Conservation (phyloP, 352 stramenopile species). For the Phytophthora sp. region DNA sequence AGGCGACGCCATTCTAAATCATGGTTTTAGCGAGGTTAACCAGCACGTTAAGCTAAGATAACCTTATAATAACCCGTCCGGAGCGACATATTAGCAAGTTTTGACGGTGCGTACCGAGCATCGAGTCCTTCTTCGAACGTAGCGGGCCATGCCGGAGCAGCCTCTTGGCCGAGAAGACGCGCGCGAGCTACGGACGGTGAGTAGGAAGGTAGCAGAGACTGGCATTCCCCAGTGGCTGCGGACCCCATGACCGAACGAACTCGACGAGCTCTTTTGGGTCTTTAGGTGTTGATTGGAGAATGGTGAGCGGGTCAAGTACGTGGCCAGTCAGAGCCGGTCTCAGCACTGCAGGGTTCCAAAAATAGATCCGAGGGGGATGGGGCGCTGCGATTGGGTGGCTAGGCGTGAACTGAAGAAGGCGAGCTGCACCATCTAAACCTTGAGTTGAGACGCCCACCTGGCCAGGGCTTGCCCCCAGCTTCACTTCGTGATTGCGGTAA, state of each 20-base stretch:
- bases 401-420: neutral
- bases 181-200: slow-evolving; percentile 55
- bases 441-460: slow-evolving; percentile 9
- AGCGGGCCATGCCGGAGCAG: slow-evolving; percentile 59
- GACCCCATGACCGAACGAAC: slow-evolving; percentile 27
- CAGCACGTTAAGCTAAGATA: neutral
- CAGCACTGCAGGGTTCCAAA: slow-evolving; percentile 13
- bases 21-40: neutral
- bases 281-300: slow-evolving; percentile 3
- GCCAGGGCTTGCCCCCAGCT: no score
- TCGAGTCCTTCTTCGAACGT: slow-evolving; percentile 81
- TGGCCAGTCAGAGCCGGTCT: slow-evolving; percentile 10
- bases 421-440: neutral
- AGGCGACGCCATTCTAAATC: slow-evolving; percentile 60
- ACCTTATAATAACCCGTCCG: neutral
- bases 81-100: neutral
- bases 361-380: slow-evolving; percentile 27
- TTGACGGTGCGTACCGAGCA: slow-evolving; percentile 36
- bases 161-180: slow-evolving; percentile 37
- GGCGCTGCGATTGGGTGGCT: slow-evolving; percentile 31
- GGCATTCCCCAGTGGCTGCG: slow-evolving; percentile 24
- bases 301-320: slow-evolving; percentile 13
- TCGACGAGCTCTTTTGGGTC: neutral
- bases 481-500: no score
- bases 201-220: slow-evolving; percentile 67